A percentile compares a stretch with the other conserved stretches of the same genome.
These are phyloP conservation scores for Diplosphaera chodatii DNA, from an alignment of 139 green algal species.

Conservation along the genomic window DNA sequence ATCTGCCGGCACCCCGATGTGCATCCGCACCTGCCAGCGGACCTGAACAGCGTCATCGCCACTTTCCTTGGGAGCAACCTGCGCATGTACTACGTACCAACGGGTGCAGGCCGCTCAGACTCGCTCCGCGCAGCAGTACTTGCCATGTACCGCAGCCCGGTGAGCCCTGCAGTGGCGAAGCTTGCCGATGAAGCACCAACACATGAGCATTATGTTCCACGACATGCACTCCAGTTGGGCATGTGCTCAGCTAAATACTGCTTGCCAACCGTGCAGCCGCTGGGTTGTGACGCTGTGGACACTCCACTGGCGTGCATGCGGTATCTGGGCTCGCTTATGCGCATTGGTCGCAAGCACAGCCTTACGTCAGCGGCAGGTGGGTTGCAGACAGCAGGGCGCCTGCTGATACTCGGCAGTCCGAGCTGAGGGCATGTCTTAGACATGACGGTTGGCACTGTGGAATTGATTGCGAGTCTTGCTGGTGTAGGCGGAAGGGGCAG, in stretches of 20 bases:
- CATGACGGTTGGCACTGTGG: too few species aligned
- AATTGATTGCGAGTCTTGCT: too few species aligned
- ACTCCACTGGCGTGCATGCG: not conserved
- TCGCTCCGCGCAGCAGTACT: not conserved
- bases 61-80: not conserved
- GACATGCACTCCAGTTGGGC: too few species aligned
- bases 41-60: not conserved
- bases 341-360: not conserved
- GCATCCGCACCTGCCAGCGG: not conserved
- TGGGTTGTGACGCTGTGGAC: not conserved
- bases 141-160: not conserved
- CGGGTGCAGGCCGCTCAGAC: not conserved
- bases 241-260: too few species aligned
- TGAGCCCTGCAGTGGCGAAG: too few species aligned
- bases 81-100: not conserved
- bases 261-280: not conserved
- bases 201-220: too few species aligned
- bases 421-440: too few species aligned
- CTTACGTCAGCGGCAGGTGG: not conserved
- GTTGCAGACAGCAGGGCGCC: too few species aligned
- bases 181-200: too few species aligned
- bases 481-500: too few species aligned
- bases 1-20: not conserved
- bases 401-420: too few species aligned
- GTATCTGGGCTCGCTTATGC: not conserved